phyloP scores from a whole-genome alignment of 78 protist species.

The Protostelium mycophagum region DNA sequence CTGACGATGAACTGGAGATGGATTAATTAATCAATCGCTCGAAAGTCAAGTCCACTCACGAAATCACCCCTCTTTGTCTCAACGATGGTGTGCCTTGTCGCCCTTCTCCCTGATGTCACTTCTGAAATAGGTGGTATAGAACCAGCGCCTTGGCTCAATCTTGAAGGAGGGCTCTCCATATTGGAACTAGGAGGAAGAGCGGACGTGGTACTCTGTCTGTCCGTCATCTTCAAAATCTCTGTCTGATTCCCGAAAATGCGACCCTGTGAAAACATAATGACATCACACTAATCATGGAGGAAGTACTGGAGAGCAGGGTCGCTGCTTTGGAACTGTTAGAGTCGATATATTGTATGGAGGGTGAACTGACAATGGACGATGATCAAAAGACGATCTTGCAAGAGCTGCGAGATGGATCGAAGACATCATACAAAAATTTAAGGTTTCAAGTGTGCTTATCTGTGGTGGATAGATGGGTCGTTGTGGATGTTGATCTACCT shows the following conservation, averaged over 20 bases:
- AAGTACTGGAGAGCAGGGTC: too few species aligned
- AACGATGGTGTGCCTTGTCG: not conserved
- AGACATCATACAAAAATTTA: not conserved
- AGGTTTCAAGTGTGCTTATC: not conserved
- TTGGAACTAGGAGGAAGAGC: too few species aligned
- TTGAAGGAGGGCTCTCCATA: too few species aligned
- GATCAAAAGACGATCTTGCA: not conserved
- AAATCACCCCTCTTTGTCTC: not conserved
- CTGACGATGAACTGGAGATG: not conserved
- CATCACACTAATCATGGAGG: too few species aligned
- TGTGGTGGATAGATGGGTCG: not conserved
- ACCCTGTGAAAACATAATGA: too few species aligned
- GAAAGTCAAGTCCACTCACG: not conserved
- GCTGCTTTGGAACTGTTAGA: not conserved
- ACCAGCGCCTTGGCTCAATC: too few species aligned
- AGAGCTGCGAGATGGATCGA: not conserved
- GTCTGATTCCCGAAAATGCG: too few species aligned
- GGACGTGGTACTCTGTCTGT: too few species aligned
- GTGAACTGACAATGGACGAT: not conserved
- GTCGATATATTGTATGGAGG: not conserved
- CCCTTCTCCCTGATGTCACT: not conserved
- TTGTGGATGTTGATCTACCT: not conserved
- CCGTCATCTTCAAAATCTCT: too few species aligned
- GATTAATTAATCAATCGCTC: not conserved
- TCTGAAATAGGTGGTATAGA: not conserved